Evolutionary conservation across 2,329 filamentous ascomycete species (phyloP).

Genomic region (Aspergillus hortae): DNA sequence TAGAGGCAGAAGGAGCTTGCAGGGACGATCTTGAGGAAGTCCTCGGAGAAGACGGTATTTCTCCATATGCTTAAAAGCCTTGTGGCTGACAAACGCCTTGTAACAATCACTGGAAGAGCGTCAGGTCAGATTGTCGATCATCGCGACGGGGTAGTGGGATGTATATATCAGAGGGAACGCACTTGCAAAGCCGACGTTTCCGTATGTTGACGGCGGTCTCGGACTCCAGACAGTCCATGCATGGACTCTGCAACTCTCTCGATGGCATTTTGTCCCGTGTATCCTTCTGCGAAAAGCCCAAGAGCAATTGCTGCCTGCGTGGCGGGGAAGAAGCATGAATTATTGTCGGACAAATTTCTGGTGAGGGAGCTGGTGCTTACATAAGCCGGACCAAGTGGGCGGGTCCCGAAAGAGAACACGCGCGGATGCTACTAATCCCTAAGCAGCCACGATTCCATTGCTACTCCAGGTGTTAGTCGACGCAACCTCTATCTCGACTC

Average conservation of each 20-base stretch:
- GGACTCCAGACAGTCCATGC: slow-evolving; percentile 54
- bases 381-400: slow-evolving; percentile 15
- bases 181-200: slow-evolving; percentile 59
- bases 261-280: slow-evolving; percentile 25
- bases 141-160: slow-evolving; percentile 5
- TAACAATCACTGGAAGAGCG: slow-evolving; percentile 64
- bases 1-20: slow-evolving; percentile 69
- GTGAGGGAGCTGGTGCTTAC: slow-evolving; percentile 17
- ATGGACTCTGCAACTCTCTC: slow-evolving; percentile 38
- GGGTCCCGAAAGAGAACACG: slow-evolving; percentile 4
- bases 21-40: slow-evolving; percentile 38
- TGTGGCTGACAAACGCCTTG: slow-evolving; percentile 69
- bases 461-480: slow-evolving; percentile 4
- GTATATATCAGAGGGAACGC: slow-evolving; percentile 17
- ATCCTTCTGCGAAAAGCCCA: not conserved
- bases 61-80: slow-evolving; percentile 75
- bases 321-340: not conserved
- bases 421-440: slow-evolving; percentile 15
- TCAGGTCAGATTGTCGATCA: slow-evolving; percentile 2
- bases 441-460: slow-evolving; percentile 18
- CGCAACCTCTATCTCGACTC: not conserved
- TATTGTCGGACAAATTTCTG: not conserved
- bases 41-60: slow-evolving; percentile 52
- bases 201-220: slow-evolving; percentile 54
- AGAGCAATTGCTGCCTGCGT: not conserved